Conservation (phyloP, 352 stramenopile species). For the Globisporangium polare region DNA sequence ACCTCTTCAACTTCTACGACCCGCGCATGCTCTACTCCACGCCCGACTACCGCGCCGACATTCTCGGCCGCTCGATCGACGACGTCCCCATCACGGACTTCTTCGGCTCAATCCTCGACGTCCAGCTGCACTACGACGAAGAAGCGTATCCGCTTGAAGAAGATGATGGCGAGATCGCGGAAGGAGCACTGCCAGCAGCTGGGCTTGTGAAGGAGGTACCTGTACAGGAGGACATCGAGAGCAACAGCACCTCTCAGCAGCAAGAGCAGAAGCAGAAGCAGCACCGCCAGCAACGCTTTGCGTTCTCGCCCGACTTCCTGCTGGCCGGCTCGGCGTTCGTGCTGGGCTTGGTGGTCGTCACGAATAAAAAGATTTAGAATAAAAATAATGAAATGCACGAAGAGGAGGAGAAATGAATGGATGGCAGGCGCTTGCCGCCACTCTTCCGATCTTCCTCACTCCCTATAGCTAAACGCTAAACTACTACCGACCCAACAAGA, state of each 20-base stretch:
- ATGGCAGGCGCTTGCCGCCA: background rate
- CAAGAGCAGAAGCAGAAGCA: background rate
- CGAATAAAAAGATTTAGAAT: conserved; percentile 38
- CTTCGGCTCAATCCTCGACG: conserved; percentile 82
- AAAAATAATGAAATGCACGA: conserved; percentile 15
- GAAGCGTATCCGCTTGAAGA: conserved; percentile 66
- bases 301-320: conserved; percentile 48
- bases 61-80: conserved; percentile 66
- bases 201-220: background rate
- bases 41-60: conserved; percentile 71
- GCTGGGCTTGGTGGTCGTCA: conserved; percentile 28
- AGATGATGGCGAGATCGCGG: background rate
- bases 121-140: conserved; percentile 67
- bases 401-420: background rate
- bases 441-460: background rate
- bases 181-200: background rate
- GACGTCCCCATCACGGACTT: conserved; percentile 85
- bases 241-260: background rate
- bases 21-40: conserved; percentile 81
- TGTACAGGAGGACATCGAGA: background rate
- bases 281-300: conserved; percentile 21
- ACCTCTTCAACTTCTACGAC: conserved; percentile 84
- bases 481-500: background rate
- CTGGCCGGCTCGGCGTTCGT: conserved; percentile 17
- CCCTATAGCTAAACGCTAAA: background rate